These are phyloP conservation scores for Prosopis cineraria DNA, from an alignment of 306 rosid genomes.

Conservation along the genomic window DNA sequence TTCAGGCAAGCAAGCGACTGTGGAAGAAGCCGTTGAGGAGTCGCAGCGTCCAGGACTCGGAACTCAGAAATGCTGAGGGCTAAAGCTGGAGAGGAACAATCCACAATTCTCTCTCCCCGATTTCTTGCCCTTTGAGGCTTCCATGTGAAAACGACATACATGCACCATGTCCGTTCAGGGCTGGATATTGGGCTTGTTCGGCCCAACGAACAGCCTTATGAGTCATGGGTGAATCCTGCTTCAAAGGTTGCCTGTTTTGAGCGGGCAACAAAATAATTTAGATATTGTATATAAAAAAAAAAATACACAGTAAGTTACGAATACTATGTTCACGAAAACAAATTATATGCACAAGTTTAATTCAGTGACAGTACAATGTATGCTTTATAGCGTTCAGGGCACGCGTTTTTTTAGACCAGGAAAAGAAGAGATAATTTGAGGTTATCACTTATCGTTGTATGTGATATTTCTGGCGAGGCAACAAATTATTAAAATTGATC, in stretches of 20 bases:
- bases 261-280: no score
- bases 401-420: not conserved
- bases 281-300: not conserved
- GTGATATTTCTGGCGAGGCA: no score
- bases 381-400: not conserved
- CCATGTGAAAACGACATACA: not conserved
- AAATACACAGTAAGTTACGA: no score
- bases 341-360: not conserved
- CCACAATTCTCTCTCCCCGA: not conserved
- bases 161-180: not conserved
- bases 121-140: not conserved
- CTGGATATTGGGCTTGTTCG: not conserved
- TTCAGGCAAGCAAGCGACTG: not conserved
- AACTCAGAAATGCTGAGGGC: not conserved
- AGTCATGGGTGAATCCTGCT: no score
- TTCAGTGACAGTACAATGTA: not conserved
- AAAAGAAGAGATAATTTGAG: not conserved
- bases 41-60: not conserved
- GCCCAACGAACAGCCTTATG: not conserved
- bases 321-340: no score
- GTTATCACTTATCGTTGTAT: not conserved
- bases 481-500: no score
- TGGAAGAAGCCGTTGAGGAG: not conserved
- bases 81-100: not conserved
- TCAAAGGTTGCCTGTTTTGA: no score